A percentile compares a stretch with the other conserved stretches of the same genome.
These are phyloP conservation scores for Blastomyces parvus DNA, from an alignment of 2,329 filamentous ascomycete species.

Conservation along the genomic window DNA sequence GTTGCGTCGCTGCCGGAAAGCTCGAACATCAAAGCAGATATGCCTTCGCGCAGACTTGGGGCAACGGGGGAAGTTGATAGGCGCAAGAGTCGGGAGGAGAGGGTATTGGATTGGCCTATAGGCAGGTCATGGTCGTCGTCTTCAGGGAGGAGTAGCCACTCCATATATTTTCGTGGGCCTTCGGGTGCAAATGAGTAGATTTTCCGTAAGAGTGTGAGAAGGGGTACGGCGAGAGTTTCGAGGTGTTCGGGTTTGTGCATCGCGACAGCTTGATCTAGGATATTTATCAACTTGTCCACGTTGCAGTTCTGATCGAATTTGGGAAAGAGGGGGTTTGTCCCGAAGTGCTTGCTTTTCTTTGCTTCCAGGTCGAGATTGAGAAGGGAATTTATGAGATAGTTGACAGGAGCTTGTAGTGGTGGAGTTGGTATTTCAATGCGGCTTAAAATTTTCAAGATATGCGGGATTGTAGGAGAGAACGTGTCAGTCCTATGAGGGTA, in stretches of 20 bases:
- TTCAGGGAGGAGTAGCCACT: constrained; percentile 61
- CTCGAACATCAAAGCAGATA: constrained; percentile 75
- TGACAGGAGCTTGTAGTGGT: constrained; percentile 63
- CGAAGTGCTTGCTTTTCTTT: constrained; percentile 39
- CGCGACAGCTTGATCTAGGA: constrained; percentile 58
- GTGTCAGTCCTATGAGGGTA: constrained; percentile 51
- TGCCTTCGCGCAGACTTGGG: constrained; percentile 61
- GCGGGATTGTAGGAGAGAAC: constrained; percentile 60
- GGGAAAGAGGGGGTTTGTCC: constrained; percentile 55
- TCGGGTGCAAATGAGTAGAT: constrained; percentile 62
- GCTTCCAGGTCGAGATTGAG: constrained; percentile 64
- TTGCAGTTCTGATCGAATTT: constrained; percentile 50
- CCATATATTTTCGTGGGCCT: constrained; percentile 53
- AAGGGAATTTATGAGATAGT: constrained; percentile 66
- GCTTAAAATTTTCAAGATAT: constrained; percentile 60
- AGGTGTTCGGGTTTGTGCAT: constrained; percentile 59
- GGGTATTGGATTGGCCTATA: constrained; percentile 62
- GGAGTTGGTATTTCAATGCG: constrained; percentile 51
- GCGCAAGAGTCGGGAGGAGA: constrained; percentile 67
- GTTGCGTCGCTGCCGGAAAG: constrained; percentile 71
- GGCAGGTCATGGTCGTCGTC: constrained; percentile 65
- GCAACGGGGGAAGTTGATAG: constrained; percentile 65
- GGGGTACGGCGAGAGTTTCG: constrained; percentile 59
- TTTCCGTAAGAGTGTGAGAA: constrained; percentile 63
- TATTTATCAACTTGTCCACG: constrained; percentile 55